Evolutionary conservation across 1,284 basidiomycete genomes (phyloP).

Genomic region (Vanrija sp.): DNA sequence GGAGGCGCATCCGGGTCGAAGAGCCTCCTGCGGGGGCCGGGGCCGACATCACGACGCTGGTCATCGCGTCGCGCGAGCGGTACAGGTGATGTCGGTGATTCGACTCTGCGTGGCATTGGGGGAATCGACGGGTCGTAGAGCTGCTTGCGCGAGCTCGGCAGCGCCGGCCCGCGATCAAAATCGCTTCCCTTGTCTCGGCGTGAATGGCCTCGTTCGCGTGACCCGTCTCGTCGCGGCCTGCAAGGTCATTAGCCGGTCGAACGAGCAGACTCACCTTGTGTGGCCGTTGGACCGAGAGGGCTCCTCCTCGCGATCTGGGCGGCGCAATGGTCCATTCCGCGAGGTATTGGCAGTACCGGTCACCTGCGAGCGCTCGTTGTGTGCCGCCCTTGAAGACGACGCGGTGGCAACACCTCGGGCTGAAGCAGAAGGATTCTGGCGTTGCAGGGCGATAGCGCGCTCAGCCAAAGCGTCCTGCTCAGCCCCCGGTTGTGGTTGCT

Average conservation of each 20-base stretch:
- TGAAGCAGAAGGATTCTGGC: constrained; percentile 24
- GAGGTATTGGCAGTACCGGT: too few species aligned
- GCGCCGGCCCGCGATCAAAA: constrained; percentile 15
- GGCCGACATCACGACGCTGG: constrained; percentile 3
- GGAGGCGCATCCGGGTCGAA: constrained; percentile 14
- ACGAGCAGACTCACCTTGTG: too few species aligned
- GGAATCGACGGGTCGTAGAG: constrained; percentile 12
- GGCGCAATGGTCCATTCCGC: too few species aligned
- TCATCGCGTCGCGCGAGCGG: constrained; percentile 2
- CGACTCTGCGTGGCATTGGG: not conserved
- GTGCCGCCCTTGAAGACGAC: too few species aligned
- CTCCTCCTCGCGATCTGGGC: too few species aligned
- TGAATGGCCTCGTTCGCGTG: not conserved
- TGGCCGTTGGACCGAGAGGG: too few species aligned
- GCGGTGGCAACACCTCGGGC: too few species aligned
- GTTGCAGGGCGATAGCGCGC: constrained; percentile 26
- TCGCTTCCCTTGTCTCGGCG: constrained; percentile 7
- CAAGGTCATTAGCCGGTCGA: not conserved
- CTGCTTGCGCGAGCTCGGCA: constrained; percentile 4
- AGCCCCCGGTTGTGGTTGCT: too few species aligned
- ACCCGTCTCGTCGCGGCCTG: constrained; percentile 2
- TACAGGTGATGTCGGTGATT: not conserved
- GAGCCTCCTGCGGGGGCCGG: constrained; percentile 1
- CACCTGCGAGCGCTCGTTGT: too few species aligned
- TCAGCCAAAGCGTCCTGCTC: constrained; percentile 11